Evolutionary conservation across 352 stramenopile genomes (phyloP), one percentile per base, ranked within the genome.

Genomic region (Pythium apleroticum): DNA sequence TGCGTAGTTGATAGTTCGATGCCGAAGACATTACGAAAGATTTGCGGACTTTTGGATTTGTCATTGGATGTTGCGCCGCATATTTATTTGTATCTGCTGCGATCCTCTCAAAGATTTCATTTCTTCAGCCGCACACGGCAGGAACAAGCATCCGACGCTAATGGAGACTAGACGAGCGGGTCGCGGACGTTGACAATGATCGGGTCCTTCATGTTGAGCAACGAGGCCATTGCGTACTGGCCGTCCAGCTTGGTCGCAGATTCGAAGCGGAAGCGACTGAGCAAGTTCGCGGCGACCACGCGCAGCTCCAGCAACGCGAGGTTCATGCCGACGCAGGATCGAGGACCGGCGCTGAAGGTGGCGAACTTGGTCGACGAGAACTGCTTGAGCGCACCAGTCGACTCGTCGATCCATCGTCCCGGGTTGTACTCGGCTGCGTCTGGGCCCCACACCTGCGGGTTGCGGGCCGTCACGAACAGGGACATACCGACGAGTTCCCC

Each of bases 341-440:
- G 75, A 1, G 69, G 72, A n/a, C 79, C 79, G 0, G 71, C 63
- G n/a, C 83, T 66, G 46, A 88, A 88, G 19, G 39, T 68, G 8
- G 69, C 59, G 39, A 84, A 86, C 52, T 66, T 67, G 57, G 63
- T 53, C 5, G 46, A 20, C 25, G 61, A 35, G 15, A 61, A 52
- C 12, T 65, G 60, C n/a, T 49, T 53, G 19, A 63, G 20, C 33
- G 53, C 60, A 15, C 56, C 39, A 0, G 52, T 73, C 0, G 25
- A n/a, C 1, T 24, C 14, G 45, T 77, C 73, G 24, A 91, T 71
- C 73, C 75, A 90, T 5, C 84, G 75, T 39, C 88, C 76, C 0
- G 84, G 84, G 43, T 74, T 79, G 62, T 88, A 88, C 58, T 83
- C 75, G 6, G 50, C 62, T 2, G 77, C 78, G 31, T 93, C 78